These are phyloP conservation scores for Phytopythium chamaehyphon DNA, from an alignment of 352 stramenopile genomes.

Conservation along the genomic window DNA sequence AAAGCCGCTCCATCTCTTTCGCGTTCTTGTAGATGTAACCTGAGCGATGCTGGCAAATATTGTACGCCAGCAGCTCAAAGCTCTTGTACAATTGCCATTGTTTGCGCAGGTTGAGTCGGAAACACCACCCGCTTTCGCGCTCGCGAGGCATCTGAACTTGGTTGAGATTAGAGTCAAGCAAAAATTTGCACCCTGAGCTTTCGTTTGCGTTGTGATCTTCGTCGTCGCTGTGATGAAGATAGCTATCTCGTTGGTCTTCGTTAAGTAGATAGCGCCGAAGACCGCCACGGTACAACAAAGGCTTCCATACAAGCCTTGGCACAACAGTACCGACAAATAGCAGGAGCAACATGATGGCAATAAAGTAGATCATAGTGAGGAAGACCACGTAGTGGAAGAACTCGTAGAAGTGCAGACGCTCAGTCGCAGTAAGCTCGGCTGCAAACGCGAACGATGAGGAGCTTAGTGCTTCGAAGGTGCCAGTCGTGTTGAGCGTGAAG, in stretches of 20 bases:
- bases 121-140: slow-evolving; percentile 67
- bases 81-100: slow-evolving; percentile 87
- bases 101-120: slow-evolving; percentile 75
- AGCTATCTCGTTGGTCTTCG: too few relatives aligned
- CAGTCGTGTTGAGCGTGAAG: slow-evolving; percentile 84
- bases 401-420: slow-evolving; percentile 86
- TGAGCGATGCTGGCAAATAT: slow-evolving; percentile 83
- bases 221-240: too few relatives aligned
- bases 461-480: slow-evolving; percentile 43
- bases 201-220: neutral
- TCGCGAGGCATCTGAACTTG: slow-evolving; percentile 43
- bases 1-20: slow-evolving; percentile 75
- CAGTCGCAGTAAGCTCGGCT: slow-evolving; percentile 38
- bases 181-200: neutral
- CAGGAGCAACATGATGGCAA: slow-evolving; percentile 79
- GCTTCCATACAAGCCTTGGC: slow-evolving; percentile 73
- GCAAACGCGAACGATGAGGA: slow-evolving; percentile 52
- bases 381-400: slow-evolving; percentile 91
- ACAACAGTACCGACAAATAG: slow-evolving; percentile 83
- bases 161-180: neutral
- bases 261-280: slow-evolving; percentile 16
- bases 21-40: slow-evolving; percentile 90
- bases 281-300: neutral
- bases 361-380: slow-evolving; percentile 88
- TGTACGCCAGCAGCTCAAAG: slow-evolving; percentile 86